A percentile compares a stretch with the other conserved stretches of the same genome.
phyloP scores from a whole-genome alignment of 208 protist species.

The Balamuthia mandrillaris region DNA sequence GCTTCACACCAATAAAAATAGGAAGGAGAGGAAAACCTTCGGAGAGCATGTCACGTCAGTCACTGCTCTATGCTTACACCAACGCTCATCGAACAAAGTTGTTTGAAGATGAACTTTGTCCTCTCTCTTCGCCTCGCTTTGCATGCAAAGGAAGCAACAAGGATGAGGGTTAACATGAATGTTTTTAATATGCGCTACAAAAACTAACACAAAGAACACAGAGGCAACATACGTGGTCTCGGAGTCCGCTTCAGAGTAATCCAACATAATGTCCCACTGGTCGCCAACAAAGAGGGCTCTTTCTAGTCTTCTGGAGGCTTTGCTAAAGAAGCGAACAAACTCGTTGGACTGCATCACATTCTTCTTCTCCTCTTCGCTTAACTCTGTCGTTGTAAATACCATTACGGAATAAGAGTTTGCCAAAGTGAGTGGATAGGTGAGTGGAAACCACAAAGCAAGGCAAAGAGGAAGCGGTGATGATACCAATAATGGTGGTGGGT shows the following conservation, averaged over 20 bases:
- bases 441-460: not conserved
- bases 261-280: constrained; percentile 52
- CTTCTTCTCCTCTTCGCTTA: constrained; percentile 18
- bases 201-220: not conserved
- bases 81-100: constrained; percentile 40
- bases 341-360: constrained; percentile 17
- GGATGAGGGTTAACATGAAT: not conserved
- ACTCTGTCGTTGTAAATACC: not conserved
- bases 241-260: constrained; percentile 49
- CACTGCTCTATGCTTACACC: constrained; percentile 47
- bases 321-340: constrained; percentile 55
- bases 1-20: too few species aligned
- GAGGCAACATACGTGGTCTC: too few species aligned
- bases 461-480: not conserved
- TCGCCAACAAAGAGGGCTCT: constrained; percentile 55
- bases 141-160: not conserved
- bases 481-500: not conserved
- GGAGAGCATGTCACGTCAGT: constrained; percentile 52
- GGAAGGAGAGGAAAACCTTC: not conserved
- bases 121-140: not conserved
- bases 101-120: constrained; percentile 20
- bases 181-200: not conserved
- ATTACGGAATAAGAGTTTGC: not conserved
- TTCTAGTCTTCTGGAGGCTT: constrained; percentile 53
- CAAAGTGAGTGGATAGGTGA: not conserved